Base-by-base conservation (phyloP, 2,329 filamentous ascomycete genomes). In the Colletotrichum graminicola region DNA sequence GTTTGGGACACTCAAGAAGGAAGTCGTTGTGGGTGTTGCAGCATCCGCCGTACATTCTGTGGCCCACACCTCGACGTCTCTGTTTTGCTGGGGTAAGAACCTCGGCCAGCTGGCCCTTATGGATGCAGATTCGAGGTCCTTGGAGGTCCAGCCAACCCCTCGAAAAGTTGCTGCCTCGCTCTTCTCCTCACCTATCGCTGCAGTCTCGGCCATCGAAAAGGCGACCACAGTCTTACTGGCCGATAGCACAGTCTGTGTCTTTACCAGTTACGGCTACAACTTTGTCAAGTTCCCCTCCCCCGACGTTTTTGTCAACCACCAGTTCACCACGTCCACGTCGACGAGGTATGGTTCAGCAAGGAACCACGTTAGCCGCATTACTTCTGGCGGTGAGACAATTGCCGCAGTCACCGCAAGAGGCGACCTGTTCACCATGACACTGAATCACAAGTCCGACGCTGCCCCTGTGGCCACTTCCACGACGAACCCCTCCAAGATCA, bases 61-160 rank as follows among this genome's bases (percentile, higher is more conserved):
- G 3, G 94, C 94, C 0, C 93, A 96, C 77, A 98, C 94, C 0
- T 87, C 88, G 1, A 89, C 90, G 0, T 93, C 94, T 1, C 83
- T 99, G 1, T 99, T 93, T 78, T 97, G 94, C 2, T 99, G 97
- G 87, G 96, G 96, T 29, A 97, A 96, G 77, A 99, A 98, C 76
- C 91, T 94, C 75, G 96, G 96, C 1, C 96, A 99, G 79, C 88
- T 99, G 57, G 96, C 94, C 6, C 87, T 99, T 64, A 94, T 98
- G 83, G 96, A 98, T 79, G 95, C 96, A 0, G 95, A 98, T 81
- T 97, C 96, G 34, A 90, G 95, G 56, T 98, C 94, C 0, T 87
- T 98, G 6, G 93, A 96, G 75, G 84, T 92, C n/a, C 96, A 98
- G 78, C 83, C 88, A 26, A 90, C 89, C 0, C 96, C 96, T 32